Evolutionary conservation across 2,329 filamentous ascomycete genomes (phyloP).

Genomic region (Nigrospora oryzae): DNA sequence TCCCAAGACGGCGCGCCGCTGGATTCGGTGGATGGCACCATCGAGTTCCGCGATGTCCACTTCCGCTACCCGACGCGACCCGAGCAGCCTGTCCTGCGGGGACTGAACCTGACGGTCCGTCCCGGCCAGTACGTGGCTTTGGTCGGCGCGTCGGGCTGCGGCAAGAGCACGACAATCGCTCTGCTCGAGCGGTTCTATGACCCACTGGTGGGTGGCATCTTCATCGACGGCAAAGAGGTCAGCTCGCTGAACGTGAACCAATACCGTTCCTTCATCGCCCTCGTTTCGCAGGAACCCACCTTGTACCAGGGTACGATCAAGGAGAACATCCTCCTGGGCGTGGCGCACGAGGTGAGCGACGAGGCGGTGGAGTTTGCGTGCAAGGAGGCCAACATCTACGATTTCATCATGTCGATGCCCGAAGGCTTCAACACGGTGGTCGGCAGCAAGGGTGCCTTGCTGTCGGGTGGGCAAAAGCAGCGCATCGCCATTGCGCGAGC

Average conservation of each 20-base stretch:
- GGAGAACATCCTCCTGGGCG: constrained; percentile 83
- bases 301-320: constrained; percentile 87
- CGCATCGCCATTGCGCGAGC: constrained; percentile 89
- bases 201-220: constrained; percentile 70
- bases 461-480: constrained; percentile 91
- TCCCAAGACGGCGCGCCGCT: constrained; percentile 58
- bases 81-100: constrained; percentile 85
- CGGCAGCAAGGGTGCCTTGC: constrained; percentile 75
- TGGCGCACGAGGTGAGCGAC: constrained; percentile 59
- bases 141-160: constrained; percentile 89
- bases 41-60: constrained; percentile 89
- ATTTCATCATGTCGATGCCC: constrained; percentile 79
- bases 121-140: constrained; percentile 81
- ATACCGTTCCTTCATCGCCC: constrained; percentile 74
- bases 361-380: constrained; percentile 69
- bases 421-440: constrained; percentile 82
- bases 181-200: constrained; percentile 94
- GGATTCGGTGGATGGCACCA: constrained; percentile 58
- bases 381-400: constrained; percentile 85
- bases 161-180: constrained; percentile 89
- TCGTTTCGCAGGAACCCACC: constrained; percentile 91
- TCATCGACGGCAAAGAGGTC: constrained; percentile 77
- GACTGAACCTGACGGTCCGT: constrained; percentile 64
- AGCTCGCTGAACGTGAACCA: constrained; percentile 73
- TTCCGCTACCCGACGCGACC: constrained; percentile 90